Percentiles rank a stretch among this genome's conserved stretches.
phyloP scores from a whole-genome alignment of 768 basidiomycete genomes.

The Ramaria sp. region DNA sequence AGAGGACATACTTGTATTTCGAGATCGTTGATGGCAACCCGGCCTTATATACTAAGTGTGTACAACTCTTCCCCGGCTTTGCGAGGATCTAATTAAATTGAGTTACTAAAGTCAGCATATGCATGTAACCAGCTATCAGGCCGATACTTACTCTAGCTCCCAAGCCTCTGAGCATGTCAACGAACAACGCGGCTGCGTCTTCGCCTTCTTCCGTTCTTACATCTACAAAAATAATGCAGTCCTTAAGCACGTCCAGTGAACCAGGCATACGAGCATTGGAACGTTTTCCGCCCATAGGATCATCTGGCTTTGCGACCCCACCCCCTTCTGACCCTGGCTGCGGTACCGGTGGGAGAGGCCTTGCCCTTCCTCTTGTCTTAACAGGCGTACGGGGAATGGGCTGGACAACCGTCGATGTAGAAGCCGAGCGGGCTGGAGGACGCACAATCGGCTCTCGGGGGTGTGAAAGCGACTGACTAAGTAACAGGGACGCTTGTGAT shows the following conservation, averaged over 20 bases:
- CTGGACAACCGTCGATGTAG: neutral
- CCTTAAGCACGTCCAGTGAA: slow-evolving; percentile 48
- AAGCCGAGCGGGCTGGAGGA: slow-evolving; percentile 4
- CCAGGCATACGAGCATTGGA: slow-evolving; percentile 8
- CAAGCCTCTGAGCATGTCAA: slow-evolving; percentile 68
- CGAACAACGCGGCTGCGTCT: slow-evolving; percentile 70
- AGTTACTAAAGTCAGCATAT: neutral
- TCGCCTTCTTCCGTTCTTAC: slow-evolving; percentile 66
- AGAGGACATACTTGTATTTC: slow-evolving; percentile 47
- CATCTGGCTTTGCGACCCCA: neutral
- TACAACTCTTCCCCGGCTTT: slow-evolving; percentile 62
- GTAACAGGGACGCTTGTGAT: slow-evolving; percentile 47
- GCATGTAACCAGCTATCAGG: neutral
- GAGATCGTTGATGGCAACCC: slow-evolving; percentile 64
- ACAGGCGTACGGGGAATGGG: slow-evolving; percentile 3
- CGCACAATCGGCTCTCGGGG: neutral
- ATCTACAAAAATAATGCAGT: slow-evolving; percentile 78
- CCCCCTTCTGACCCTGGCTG: neutral
- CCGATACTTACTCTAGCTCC: slow-evolving; percentile 61
- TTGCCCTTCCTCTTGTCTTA: slow-evolving; percentile 11
- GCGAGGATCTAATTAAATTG: slow-evolving; percentile 37
- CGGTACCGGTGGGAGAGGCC: slow-evolving; percentile 3
- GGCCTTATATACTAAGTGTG: slow-evolving; percentile 81
- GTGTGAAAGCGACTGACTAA: slow-evolving; percentile 51
- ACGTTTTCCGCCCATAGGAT: slow-evolving; percentile 2